Percentiles rank a stretch among this genome's conserved stretches.
Evolutionary conservation across 2,329 filamentous ascomycete species (phyloP).

Genomic region (Ilyonectria sp.): DNA sequence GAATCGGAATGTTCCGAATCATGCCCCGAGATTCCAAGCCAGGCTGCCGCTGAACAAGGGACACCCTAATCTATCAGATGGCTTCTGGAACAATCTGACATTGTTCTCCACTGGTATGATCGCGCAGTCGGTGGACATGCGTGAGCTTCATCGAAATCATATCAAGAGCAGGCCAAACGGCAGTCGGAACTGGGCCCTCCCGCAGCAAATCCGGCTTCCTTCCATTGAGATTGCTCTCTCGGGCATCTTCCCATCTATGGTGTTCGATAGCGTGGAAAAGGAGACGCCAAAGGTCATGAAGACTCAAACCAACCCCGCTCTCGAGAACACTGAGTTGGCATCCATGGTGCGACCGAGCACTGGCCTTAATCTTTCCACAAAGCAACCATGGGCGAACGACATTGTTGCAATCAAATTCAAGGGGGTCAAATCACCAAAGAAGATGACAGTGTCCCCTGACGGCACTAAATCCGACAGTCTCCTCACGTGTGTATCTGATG

Average conservation of each 20-base stretch:
- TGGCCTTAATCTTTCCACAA: constrained; percentile 40
- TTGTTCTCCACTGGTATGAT: constrained; percentile 67
- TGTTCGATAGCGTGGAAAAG: constrained; percentile 43
- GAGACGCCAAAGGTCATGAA: constrained; percentile 24
- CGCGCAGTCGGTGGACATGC: constrained; percentile 64
- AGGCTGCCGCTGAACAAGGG: constrained; percentile 61
- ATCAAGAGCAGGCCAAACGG: constrained; percentile 58
- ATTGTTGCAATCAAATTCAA: constrained; percentile 72
- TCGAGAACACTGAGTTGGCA: constrained; percentile 40
- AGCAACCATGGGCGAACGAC: constrained; percentile 71
- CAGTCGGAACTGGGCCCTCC: constrained; percentile 56
- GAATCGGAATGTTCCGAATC: constrained; percentile 45
- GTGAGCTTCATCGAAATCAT: constrained; percentile 61
- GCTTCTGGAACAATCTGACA: constrained; percentile 68
- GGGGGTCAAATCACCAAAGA: constrained; percentile 55
- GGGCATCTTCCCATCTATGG: constrained; percentile 59
- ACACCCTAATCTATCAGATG: constrained; percentile 61
- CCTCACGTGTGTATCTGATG: constrained; percentile 64
- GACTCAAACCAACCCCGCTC: constrained; percentile 8
- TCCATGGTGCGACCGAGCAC: constrained; percentile 43
- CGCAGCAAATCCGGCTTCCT: constrained; percentile 63
- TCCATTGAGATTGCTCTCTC: constrained; percentile 65
- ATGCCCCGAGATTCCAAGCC: constrained; percentile 52
- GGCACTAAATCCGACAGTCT: constrained; percentile 23
- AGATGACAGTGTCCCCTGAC: constrained; percentile 31